Conservation (phyloP, 768 basidiomycete species). For the Leccinum pellstonianum region DNA sequence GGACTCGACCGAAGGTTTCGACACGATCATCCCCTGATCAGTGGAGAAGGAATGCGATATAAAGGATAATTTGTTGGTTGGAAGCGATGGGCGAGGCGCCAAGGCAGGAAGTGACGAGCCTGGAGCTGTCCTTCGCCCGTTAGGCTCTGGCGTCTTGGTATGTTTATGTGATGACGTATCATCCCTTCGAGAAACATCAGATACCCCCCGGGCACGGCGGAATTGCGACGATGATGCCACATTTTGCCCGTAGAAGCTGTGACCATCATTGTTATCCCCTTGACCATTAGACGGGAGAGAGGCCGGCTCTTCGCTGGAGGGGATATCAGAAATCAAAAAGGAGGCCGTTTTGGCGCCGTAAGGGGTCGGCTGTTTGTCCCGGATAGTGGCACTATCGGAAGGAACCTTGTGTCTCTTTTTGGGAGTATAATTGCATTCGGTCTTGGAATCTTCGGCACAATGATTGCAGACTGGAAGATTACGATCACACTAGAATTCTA, state of each 20-base stretch:
- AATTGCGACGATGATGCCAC: constrained; percentile 37
- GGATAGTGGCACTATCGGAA: constrained; percentile 38
- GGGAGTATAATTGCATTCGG: constrained; percentile 70
- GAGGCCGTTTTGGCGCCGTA: constrained; percentile 49
- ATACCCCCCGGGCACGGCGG: constrained; percentile 22
- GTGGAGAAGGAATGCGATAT: constrained; percentile 43
- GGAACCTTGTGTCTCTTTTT: constrained; percentile 63
- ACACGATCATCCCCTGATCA: constrained; percentile 38
- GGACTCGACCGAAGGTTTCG: constrained; percentile 48
- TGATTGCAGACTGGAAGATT: constrained; percentile 72
- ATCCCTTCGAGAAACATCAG: constrained; percentile 22
- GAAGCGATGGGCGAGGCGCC: constrained; percentile 25
- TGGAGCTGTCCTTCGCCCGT: constrained; percentile 18
- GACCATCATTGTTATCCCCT: constrained; percentile 30
- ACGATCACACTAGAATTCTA: constrained; percentile 56
- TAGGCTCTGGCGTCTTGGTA: constrained; percentile 25
- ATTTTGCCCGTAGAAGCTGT: constrained; percentile 50
- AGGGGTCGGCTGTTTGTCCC: constrained; percentile 38
- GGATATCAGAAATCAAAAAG: constrained; percentile 44
- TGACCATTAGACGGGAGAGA: constrained; percentile 16
- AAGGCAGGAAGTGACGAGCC: constrained; percentile 23
- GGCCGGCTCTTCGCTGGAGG: constrained; percentile 32
- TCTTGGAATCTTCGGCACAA: constrained; percentile 50
- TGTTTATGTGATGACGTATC: constrained; percentile 16
- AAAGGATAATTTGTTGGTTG: constrained; percentile 38